A percentile compares a stretch with the other conserved stretches of the same genome.
These are phyloP conservation scores for Zygosaccharomyces pseudobailii DNA, from an alignment of 1,139 yeast genomes.

Conservation along the genomic window DNA sequence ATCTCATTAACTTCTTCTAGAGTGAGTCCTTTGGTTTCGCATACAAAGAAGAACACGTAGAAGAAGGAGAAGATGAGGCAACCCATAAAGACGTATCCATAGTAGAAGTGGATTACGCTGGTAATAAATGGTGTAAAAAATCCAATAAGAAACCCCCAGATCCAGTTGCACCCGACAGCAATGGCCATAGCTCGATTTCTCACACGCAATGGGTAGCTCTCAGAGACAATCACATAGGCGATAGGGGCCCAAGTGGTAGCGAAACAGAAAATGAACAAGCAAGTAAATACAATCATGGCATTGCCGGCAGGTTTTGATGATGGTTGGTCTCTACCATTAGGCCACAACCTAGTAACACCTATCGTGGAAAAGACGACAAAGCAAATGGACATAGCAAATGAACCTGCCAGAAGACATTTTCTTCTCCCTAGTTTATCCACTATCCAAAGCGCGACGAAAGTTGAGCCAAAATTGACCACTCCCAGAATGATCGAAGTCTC, in stretches of 20 bases:
- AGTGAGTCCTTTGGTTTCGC: constrained; percentile 68
- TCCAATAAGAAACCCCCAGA: constrained; percentile 72
- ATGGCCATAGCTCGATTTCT: constrained; percentile 76
- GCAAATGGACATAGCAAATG: constrained; percentile 59
- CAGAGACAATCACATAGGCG: constrained; percentile 68
- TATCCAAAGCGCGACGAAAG: constrained; percentile 60
- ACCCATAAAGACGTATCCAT: constrained; percentile 75
- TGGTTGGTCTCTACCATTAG: constrained; percentile 52
- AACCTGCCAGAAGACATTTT: constrained; percentile 57
- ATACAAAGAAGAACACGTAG: constrained; percentile 63
- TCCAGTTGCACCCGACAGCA: constrained; percentile 71
- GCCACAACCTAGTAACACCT: constrained; percentile 62
- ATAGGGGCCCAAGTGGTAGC: constrained; percentile 88
- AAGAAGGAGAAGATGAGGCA: constrained; percentile 57
- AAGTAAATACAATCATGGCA: constrained; percentile 74
- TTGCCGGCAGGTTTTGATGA: constrained; percentile 54
- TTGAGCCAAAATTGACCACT: constrained; percentile 71
- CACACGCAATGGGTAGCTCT: constrained; percentile 73
- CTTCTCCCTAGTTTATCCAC: constrained; percentile 74
- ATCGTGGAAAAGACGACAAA: constrained; percentile 63
- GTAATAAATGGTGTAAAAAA: constrained; percentile 75
- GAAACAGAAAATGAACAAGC: constrained; percentile 75
- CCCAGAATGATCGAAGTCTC: constrained; percentile 74
- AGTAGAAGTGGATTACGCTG: constrained; percentile 39
- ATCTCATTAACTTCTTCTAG: constrained; percentile 70